A percentile compares a stretch with the other conserved stretches of the same genome.
These are phyloP conservation scores for Fusarium gaditjirri DNA, from an alignment of 2,329 filamentous ascomycete genomes.

Conservation along the genomic window DNA sequence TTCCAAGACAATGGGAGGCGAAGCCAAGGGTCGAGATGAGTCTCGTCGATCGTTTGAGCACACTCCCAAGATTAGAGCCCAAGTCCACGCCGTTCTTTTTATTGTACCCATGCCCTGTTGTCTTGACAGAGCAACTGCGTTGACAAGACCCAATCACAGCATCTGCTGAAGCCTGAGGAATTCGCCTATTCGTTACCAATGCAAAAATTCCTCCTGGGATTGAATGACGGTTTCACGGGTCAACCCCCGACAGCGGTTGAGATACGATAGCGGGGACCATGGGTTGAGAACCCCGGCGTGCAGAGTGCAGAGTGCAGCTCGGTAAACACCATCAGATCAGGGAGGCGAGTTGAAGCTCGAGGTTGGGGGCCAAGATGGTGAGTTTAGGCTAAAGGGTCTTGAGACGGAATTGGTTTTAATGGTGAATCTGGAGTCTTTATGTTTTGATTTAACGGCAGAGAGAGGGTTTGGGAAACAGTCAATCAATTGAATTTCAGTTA, in stretches of 20 bases:
- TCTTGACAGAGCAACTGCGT: constrained; percentile 21
- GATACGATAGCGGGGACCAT: constrained; percentile 22
- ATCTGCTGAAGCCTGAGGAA: constrained; percentile 20
- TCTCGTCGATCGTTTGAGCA: constrained; percentile 17
- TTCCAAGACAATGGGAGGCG: constrained; percentile 23
- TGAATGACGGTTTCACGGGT: constrained; percentile 26
- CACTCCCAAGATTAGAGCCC: background rate
- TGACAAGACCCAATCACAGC: constrained; percentile 32
- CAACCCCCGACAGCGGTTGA: constrained; percentile 20
- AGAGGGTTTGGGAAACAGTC: constrained; percentile 4
- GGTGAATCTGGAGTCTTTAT: background rate
- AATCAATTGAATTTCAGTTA: background rate
- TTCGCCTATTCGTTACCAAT: constrained; percentile 32
- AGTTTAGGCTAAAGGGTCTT: constrained; percentile 15
- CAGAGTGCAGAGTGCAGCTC: constrained; percentile 2
- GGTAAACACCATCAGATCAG: constrained; percentile 24
- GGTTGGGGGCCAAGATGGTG: constrained; percentile 12
- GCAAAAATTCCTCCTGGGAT: constrained; percentile 1
- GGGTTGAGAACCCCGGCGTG: constrained; percentile 28
- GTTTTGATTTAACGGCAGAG: background rate
- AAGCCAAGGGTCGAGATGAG: constrained; percentile 26
- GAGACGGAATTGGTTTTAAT: constrained; percentile 7
- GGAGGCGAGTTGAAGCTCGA: constrained; percentile 17
- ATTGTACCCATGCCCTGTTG: background rate
- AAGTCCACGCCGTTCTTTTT: constrained; percentile 1